Base-by-base conservation (phyloP, 1,139 yeast genomes). In the Sugiyamaella novakii region DNA sequence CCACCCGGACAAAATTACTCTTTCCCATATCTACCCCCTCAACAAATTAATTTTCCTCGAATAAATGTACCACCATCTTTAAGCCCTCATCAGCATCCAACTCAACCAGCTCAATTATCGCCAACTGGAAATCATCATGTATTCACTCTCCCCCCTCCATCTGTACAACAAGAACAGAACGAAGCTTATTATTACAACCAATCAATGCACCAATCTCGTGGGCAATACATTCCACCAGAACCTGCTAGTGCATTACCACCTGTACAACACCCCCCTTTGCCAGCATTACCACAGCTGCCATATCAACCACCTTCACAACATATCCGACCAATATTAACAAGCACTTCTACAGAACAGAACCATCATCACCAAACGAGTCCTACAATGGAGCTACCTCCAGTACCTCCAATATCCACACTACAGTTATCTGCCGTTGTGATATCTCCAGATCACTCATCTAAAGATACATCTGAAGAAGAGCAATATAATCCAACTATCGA, bases 131-230 rank as follows among this genome's bases (percentile, higher is more conserved):
- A 21, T 21, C 38, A 34, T 11, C 38, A n/a, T 64, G 61, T 27
- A 57, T 59, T 41, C 61, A 60, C 18, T 59, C 53, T 43, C 37
- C 42, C 46, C 46, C 34, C 47, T 21, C 38, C 38, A 6, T 12
- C 27, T 34, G 11, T 22, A 21, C n/a, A 19, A n/a, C 38, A 19
- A 19, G 38, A 34, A 11, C 38, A 14, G 35, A 19, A 31, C 14
- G 35, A 31, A 31, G 11, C 27, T 7, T 34, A 34, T 19, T 34
- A 18, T 18, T 21, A 34, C 17, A 10, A 5, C n/a, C 38, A 34
- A 19, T 5, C 25, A 8, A 19, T 21, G 4, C 38, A 3, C 14
- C 7, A 15, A n/a, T 8, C 38, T 12, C 38, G 17, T 11, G 6
- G 17, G 5, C 17, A 10, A 2, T 34, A 22, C 38, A 11, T 34